Conservation (phyloP, 495 filamentous ascomycete species). For the Aspergillus hancockii region DNA sequence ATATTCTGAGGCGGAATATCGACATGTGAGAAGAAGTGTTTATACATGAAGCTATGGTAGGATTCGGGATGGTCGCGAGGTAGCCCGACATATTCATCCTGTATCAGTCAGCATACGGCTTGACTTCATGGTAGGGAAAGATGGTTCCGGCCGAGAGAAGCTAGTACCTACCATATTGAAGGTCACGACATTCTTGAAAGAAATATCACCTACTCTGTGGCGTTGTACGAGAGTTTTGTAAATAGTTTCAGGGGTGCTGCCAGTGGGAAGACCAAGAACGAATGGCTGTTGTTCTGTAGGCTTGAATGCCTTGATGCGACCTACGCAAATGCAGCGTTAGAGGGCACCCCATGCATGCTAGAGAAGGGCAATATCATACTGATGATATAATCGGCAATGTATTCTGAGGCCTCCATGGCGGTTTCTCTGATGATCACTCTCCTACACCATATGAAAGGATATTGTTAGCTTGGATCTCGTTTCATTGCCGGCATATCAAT, state of each 20-base stretch:
- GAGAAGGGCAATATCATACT: constrained; percentile 42
- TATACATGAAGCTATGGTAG: constrained; percentile 91
- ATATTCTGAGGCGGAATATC: constrained; percentile 79
- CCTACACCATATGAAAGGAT: constrained; percentile 47
- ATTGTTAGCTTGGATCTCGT: constrained; percentile 19
- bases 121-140: neutral
- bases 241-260: constrained; percentile 74
- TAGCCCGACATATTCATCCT: constrained; percentile 88
- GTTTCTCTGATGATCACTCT: constrained; percentile 82
- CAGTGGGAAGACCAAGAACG: constrained; percentile 81
- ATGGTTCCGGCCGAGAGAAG: constrained; percentile 1
- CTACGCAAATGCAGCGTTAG: constrained; percentile 13
- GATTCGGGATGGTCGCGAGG: constrained; percentile 79
- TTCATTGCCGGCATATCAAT: neutral
- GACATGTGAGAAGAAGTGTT: constrained; percentile 85
- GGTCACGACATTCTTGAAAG: constrained; percentile 83
- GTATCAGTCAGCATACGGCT: constrained; percentile 11
- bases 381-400: constrained; percentile 83
- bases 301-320: constrained; percentile 70
- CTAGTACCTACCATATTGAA: constrained; percentile 78
- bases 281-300: constrained; percentile 72
- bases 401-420: constrained; percentile 62
- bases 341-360: neutral
- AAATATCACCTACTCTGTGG: constrained; percentile 76
- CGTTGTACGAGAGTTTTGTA: constrained; percentile 75